A percentile compares a stretch with the other conserved stretches of the same genome.
phyloP scores from a whole-genome alignment of 805 yeast species.

The Zygosaccharomyces bisporus region DNA sequence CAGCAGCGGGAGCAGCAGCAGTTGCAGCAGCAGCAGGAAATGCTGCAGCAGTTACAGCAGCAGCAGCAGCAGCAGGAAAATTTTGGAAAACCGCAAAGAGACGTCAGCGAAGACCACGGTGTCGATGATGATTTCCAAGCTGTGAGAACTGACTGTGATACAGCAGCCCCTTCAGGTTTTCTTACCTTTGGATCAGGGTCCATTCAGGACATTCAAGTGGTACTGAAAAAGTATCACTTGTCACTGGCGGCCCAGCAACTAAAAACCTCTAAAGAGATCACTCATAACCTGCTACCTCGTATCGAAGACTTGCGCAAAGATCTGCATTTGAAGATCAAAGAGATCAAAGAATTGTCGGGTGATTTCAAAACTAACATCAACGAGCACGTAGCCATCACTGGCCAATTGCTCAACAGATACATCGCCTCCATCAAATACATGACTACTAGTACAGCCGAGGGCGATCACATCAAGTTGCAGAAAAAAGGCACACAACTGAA shows the following conservation, averaged over 20 bases:
- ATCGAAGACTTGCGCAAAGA: constrained; percentile 63
- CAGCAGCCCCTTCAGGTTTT: constrained; percentile 45
- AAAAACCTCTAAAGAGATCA: constrained; percentile 52
- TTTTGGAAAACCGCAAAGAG: background rate
- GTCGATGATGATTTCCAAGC: constrained; percentile 10
- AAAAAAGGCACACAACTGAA: constrained; percentile 29
- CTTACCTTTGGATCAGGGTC: constrained; percentile 73
- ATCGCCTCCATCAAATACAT: constrained; percentile 43
- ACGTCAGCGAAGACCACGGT: constrained; percentile 1
- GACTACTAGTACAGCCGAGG: constrained; percentile 36
- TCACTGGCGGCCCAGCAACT: constrained; percentile 54
- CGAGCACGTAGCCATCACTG: constrained; percentile 60
- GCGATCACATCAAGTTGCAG: constrained; percentile 22
- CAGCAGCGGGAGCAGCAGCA: constrained; percentile 19
- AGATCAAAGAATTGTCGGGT: constrained; percentile 62
- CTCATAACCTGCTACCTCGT: constrained; percentile 51
- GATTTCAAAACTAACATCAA: constrained; percentile 62
- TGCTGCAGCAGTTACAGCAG: constrained; percentile 9
- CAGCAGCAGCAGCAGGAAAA: constrained; percentile 11
- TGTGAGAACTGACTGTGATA: constrained; percentile 15
- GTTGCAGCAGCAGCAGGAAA: constrained; percentile 6
- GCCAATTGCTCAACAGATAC: constrained; percentile 49
- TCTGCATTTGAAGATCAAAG: constrained; percentile 70
- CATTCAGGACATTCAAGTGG: constrained; percentile 71
- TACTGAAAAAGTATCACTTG: constrained; percentile 61